Evolutionary conservation across 2,329 filamentous ascomycete genomes (phyloP).

Genomic region (Talaromyces marneffei): DNA sequence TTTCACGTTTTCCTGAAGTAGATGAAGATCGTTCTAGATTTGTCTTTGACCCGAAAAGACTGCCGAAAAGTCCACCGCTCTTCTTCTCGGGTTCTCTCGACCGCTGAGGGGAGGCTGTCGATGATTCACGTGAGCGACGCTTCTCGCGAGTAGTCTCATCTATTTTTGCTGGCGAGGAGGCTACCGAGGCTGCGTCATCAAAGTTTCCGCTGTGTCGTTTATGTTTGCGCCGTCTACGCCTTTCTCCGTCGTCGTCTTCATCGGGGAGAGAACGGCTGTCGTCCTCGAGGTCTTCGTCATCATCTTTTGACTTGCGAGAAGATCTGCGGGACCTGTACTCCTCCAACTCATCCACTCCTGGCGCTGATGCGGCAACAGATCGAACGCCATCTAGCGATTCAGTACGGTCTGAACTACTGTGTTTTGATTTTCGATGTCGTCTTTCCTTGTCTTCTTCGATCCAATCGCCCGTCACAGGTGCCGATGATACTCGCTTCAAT

Average conservation of each 20-base stretch:
- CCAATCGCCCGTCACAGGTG: not conserved
- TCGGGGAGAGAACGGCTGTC: conserved; percentile 20
- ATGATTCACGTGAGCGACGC: conserved; percentile 24
- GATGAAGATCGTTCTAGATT: conserved; percentile 25
- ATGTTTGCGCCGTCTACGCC: conserved; percentile 23
- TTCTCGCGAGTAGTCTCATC: conserved; percentile 28
- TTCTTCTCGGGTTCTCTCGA: conserved; percentile 30
- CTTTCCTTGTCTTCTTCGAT: conserved; percentile 10
- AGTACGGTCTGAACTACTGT: not conserved
- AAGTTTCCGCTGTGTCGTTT: conserved; percentile 23
- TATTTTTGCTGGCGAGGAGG: conserved; percentile 29
- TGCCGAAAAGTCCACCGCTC: conserved; percentile 31
- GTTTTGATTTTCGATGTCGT: conserved; percentile 9
- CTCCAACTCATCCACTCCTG: conserved; percentile 13
- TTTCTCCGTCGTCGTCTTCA: conserved; percentile 21
- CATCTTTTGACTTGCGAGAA: conserved; percentile 17
- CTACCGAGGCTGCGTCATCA: conserved; percentile 34
- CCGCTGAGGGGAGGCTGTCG: conserved; percentile 7
- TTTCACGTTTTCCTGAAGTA: conserved; percentile 29
- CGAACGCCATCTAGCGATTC: conserved; percentile 8
- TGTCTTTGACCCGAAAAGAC: conserved; percentile 31
- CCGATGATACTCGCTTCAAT: conserved; percentile 1
- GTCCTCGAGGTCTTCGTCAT: conserved; percentile 14
- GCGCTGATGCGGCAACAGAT: conserved; percentile 11
- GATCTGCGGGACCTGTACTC: conserved; percentile 19